Base-by-base conservation (phyloP, 768 basidiomycete species). In the Gyrodon lividus region DNA sequence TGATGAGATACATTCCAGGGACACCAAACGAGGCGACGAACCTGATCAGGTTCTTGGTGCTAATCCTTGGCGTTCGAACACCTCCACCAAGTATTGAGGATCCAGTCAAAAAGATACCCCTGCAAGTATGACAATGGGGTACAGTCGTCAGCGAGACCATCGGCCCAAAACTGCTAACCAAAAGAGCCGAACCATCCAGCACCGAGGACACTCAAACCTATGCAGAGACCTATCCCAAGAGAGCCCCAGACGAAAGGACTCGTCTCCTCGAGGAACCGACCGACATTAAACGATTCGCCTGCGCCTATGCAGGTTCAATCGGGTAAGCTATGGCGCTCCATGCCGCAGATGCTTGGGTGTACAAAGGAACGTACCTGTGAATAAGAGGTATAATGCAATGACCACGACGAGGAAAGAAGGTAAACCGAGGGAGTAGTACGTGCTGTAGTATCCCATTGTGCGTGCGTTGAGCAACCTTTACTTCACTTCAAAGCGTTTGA, bases 1-100 rank as follows among this genome's bases (percentile, higher is more conserved):
- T 7, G 38, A 31, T n/a, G 46, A 24, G 23, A 26, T 17, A 16
- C 3, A 43, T 20, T n/a, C 6, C 12, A 13, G 16, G 28, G 10
- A 22, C 8, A 24, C 13, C 10, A 10, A 47, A 6, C 2, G 2
- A 0, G 4, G 24, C 34, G 12, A 64, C 79, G 46, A 44, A 92
- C 94, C 92, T 94, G 61, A 99, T 97, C 69, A 98, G 70, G 69
- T 99, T 99, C 81, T 99, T 98, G 17, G 96, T 98, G 43, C 87
- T 81, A 48, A 99, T 98, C 58, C 96, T 79, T 10, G 96, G 96
- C 42, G 93, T 81, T 38, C 94, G 78, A 9, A 98, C 93, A 63
- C 95, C 95, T 66, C 94, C 97, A 40, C 96, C 96, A 26, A 99
- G 78, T 59, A 99, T 94, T 26, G 93, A 96, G n/a, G 95, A 74